Conservation (phyloP, 768 basidiomycete genomes). For the Jaapia argillacea region DNA sequence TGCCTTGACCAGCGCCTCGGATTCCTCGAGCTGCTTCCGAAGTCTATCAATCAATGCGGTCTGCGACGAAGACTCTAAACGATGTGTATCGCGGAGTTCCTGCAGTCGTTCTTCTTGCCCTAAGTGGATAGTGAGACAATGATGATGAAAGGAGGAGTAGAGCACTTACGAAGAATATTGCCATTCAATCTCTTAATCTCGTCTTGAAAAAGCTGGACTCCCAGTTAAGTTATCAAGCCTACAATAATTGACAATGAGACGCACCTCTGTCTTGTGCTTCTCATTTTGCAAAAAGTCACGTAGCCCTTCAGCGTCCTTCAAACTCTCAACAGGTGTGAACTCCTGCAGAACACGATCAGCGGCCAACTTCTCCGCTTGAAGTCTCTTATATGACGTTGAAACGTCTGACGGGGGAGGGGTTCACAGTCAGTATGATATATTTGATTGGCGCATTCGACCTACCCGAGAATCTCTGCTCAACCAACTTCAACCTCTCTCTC, state of each 20-base stretch:
- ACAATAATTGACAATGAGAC: constrained; percentile 10
- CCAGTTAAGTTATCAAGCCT: constrained; percentile 30
- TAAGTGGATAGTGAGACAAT: constrained; percentile 18
- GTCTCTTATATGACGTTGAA: constrained; percentile 63
- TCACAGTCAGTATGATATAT: neutral
- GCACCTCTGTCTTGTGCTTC: constrained; percentile 60
- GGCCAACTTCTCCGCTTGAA: constrained; percentile 63
- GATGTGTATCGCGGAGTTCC: constrained; percentile 79
- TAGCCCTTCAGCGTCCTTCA: constrained; percentile 55
- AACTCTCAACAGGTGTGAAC: constrained; percentile 58
- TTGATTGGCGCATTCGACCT: constrained; percentile 6
- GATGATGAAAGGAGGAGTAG: neutral
- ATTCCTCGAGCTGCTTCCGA: constrained; percentile 55
- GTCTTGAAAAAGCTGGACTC: no score
- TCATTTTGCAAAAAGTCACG: constrained; percentile 65
- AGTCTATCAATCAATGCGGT: constrained; percentile 65
- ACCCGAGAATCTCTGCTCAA: constrained; percentile 78
- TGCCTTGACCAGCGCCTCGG: constrained; percentile 58
- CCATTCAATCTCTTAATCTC: constrained; percentile 69
- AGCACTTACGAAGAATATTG: constrained; percentile 57
- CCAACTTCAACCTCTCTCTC: constrained; percentile 53
- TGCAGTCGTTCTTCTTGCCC: constrained; percentile 80
- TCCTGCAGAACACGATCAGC: constrained; percentile 62
- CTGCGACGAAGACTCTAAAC: constrained; percentile 70
- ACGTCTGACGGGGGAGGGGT: constrained; percentile 42